Percentiles rank a stretch among this genome's conserved stretches.
Evolutionary conservation across 2,329 filamentous ascomycete species (phyloP).

Genomic region (Orbilia oligospora): DNA sequence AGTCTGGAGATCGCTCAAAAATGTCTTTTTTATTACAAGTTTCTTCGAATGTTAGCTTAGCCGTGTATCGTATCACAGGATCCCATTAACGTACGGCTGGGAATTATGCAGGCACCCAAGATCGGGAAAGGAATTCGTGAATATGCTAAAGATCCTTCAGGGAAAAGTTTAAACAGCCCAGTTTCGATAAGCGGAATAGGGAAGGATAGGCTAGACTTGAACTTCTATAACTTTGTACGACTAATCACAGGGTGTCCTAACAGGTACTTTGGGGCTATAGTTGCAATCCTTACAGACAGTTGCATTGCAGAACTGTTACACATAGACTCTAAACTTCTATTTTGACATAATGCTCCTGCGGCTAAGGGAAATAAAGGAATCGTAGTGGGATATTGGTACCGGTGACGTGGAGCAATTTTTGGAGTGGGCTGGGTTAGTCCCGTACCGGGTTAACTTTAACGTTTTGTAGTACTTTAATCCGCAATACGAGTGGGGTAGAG

Average conservation of each 20-base stretch:
- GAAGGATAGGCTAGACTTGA: constrained; percentile 44
- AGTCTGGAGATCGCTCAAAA: no score
- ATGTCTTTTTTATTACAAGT: no score
- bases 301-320: constrained; percentile 13
- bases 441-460: not conserved
- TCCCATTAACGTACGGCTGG: constrained; percentile 24
- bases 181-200: constrained; percentile 7
- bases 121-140: constrained; percentile 3
- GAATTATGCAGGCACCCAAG: constrained; percentile 1
- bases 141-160: constrained; percentile 23
- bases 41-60: not conserved
- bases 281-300: constrained; percentile 19
- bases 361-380: not conserved
- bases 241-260: not conserved
- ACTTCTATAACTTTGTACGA: not conserved
- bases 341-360: not conserved
- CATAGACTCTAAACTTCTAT: not conserved
- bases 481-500: constrained; percentile 6
- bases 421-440: not conserved
- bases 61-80: constrained; percentile 32
- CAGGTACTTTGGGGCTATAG: constrained; percentile 11
- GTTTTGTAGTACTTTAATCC: not conserved
- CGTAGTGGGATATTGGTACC: not conserved
- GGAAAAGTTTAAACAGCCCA: constrained; percentile 8
- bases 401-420: constrained; percentile 2